A percentile compares a stretch with the other conserved stretches of the same genome.
Conservation (phyloP, 352 stramenopile genomes). For the Elongisporangium anandrum region DNA sequence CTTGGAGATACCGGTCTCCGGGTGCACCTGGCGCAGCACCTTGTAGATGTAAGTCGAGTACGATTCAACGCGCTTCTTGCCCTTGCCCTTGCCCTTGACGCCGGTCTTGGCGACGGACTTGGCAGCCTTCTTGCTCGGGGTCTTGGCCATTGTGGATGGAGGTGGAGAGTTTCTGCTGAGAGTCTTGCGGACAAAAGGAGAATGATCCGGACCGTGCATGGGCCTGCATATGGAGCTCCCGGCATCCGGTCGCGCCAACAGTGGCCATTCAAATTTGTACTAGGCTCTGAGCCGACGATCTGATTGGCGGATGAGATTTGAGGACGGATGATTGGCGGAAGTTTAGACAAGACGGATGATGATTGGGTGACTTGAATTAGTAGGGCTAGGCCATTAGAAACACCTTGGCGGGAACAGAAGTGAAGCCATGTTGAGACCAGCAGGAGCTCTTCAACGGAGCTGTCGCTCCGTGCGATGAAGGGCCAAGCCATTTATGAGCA, state of each 20-base stretch:
- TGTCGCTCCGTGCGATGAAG: too few relatives aligned
- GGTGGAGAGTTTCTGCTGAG: background rate
- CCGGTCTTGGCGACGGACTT: conserved; percentile 75
- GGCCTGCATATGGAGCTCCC: background rate
- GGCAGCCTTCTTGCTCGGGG: conserved; percentile 91
- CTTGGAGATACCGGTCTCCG: conserved; percentile 96
- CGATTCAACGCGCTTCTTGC: conserved; percentile 87
- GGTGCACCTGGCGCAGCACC: conserved; percentile 94
- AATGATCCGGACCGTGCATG: conserved; percentile 14
- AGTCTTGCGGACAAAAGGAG: conserved; percentile 26
- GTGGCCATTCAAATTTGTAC: background rate
- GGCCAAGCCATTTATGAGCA: too few relatives aligned
- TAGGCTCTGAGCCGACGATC: conserved; percentile 5
- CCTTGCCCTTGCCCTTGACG: conserved; percentile 78
- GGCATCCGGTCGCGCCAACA: background rate
- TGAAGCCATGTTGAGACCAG: conserved; percentile 6
- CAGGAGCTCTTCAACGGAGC: too few relatives aligned
- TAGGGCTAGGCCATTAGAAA: conserved; percentile 6
- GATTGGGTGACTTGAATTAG: conserved; percentile 13
- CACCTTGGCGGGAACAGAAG: conserved; percentile 4
- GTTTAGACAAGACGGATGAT: background rate
- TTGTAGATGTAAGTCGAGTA: conserved; percentile 94
- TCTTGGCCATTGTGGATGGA: conserved; percentile 90
- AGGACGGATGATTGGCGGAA: conserved; percentile 15
- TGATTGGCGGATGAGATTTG: conserved; percentile 16